These are phyloP conservation scores for Endocarpon pusillum DNA, from an alignment of 495 filamentous ascomycete genomes.

Conservation along the genomic window DNA sequence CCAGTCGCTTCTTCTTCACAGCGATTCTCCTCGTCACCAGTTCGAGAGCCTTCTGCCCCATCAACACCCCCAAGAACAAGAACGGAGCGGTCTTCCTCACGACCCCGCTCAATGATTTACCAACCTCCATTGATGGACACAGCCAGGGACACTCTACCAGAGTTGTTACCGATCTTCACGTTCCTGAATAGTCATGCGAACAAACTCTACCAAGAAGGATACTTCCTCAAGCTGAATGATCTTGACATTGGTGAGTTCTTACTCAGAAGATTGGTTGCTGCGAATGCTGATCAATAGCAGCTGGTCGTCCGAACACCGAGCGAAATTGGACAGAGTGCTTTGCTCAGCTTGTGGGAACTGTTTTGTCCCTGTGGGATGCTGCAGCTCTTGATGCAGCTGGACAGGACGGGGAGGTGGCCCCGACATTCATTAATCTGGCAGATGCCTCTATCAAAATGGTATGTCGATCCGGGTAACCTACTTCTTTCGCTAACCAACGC, in stretches of 20 bases:
- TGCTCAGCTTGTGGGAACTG: slow-evolving; percentile 86
- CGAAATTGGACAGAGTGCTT: slow-evolving; percentile 94
- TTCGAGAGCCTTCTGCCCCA: slow-evolving; percentile 15
- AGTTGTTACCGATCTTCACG: slow-evolving; percentile 85
- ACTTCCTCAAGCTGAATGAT: slow-evolving; percentile 91
- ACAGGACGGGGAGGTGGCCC: slow-evolving; percentile 67
- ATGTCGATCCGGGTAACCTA: slow-evolving; percentile 10
- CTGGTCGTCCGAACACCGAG: slow-evolving; percentile 70
- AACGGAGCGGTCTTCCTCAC: slow-evolving; percentile 25
- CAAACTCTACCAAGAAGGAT: slow-evolving; percentile 94
- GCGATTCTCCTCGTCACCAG: slow-evolving; percentile 7
- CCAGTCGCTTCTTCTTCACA: slow-evolving; percentile 13
- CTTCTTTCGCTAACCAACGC: slow-evolving; percentile 3
- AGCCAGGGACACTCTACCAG: slow-evolving; percentile 67
- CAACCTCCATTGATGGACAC: slow-evolving; percentile 80
- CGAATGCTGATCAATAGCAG: slow-evolving; percentile 24
- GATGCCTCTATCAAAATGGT: slow-evolving; percentile 98
- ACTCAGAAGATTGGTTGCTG: background rate
- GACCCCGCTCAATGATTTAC: slow-evolving; percentile 50
- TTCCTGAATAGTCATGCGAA: slow-evolving; percentile 90
- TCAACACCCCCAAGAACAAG: slow-evolving; percentile 11
- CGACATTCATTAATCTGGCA: slow-evolving; percentile 91
- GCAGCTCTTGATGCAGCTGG: slow-evolving; percentile 78
- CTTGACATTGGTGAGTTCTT: slow-evolving; percentile 60
- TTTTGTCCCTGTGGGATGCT: slow-evolving; percentile 92